Evolutionary conservation across 352 stramenopile species (phyloP), one percentile per base, ranked within the genome.

Genomic region (Globisporangium apiculatum): DNA sequence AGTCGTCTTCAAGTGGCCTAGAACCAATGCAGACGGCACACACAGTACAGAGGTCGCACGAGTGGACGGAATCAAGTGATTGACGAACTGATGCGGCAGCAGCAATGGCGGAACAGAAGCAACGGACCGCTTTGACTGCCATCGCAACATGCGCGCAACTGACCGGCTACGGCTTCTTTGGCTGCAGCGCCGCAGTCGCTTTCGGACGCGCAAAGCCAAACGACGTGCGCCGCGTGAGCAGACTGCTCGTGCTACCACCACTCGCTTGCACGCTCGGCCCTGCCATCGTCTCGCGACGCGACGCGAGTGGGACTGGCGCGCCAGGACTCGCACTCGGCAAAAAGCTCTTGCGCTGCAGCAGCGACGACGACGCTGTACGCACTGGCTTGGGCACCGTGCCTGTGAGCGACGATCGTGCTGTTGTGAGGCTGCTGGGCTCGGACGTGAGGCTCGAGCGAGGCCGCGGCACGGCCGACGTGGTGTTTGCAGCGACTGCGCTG

Each of bases 201-300:
- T 57, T 60, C 17, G 68, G 62, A 37, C 68, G 60, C 12, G 65
- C 59, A 41, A 75, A 75, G 1, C 68, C 68, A 59, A 75, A 75
- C 11, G 68, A 75, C n/a, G 57, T 55, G 31, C 65, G 65, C 14
- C 64, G 55, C 52, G 64, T 38, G 52, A 52, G 48, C 40, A 60
- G 36, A 43, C 51, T 60, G 53, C 42, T 57, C 15, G 41, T 57
- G 48, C 42, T 31, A 11, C 15, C 24, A 38, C 41, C 48, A 0
- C 38, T 54, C 58, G 57, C 53, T 59, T 45, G 55, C n/a, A 48
- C 58, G 52, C 55, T 58, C 37, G 47, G 64, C 48, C 59, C 53
- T 18, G 46, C 61, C 46, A 65, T 63, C 55, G 47, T 66, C 9
- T 53, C 46, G 10, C 59, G 59, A 18, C 48, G 57, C 10, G 48